Percentiles rank a stretch among this genome's conserved stretches.
Evolutionary conservation across 148 eudicot genomes (phyloP).

Genomic region (Rhododendron ferrugineum): DNA sequence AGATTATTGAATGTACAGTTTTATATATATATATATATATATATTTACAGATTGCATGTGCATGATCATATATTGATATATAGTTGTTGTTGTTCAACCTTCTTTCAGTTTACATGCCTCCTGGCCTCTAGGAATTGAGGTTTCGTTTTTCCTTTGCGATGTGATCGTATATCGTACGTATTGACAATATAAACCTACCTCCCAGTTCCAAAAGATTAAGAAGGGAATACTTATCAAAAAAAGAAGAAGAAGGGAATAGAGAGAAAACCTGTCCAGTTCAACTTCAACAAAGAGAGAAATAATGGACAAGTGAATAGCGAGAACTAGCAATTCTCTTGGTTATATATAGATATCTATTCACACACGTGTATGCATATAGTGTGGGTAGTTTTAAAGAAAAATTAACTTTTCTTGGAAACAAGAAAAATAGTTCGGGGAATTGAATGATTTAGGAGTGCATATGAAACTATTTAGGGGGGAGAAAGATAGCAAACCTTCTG

Average conservation of each 20-base stretch:
- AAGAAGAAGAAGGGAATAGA: background rate
- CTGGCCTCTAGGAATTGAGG: background rate
- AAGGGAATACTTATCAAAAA: no score
- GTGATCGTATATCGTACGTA: background rate
- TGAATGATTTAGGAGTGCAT: background rate
- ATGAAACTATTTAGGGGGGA: background rate
- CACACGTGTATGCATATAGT: background rate
- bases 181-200: background rate
- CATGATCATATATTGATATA: background rate
- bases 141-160: background rate
- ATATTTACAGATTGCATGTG: background rate
- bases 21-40: background rate
- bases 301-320: background rate
- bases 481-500: background rate
- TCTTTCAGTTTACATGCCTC: background rate
- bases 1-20: background rate
- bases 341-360: background rate
- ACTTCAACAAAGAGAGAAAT: background rate
- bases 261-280: background rate
- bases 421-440: background rate
- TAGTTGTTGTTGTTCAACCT: background rate
- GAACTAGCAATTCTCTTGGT: background rate
- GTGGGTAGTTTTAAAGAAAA: background rate
- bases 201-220: background rate
- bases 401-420: background rate